Evolutionary conservation across 2,329 filamentous ascomycete genomes (phyloP).

Genomic region (Fusarium pininemorale): DNA sequence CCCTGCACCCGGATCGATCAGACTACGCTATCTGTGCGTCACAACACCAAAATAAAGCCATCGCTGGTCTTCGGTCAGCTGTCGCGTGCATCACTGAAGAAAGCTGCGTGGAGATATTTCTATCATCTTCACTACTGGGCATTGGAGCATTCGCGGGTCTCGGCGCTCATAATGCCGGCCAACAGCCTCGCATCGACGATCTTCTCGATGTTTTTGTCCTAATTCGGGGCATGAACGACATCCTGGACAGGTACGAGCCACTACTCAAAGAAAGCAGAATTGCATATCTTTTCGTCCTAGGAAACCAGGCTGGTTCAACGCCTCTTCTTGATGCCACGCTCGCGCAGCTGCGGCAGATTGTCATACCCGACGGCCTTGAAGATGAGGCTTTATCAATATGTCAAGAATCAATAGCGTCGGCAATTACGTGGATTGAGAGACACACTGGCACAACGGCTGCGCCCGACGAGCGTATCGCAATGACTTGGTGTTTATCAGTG

Average conservation of each 20-base stretch:
- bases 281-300: not conserved
- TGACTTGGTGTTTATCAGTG: constrained; percentile 27
- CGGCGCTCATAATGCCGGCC: constrained; percentile 23
- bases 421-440: constrained; percentile 2
- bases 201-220: constrained; percentile 47
- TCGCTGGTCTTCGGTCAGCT: constrained; percentile 42
- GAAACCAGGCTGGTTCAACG: not conserved
- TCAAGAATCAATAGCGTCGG: not conserved
- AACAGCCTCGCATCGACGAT: constrained; percentile 42
- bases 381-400: not conserved
- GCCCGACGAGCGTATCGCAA: constrained; percentile 8
- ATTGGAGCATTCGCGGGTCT: constrained; percentile 46
- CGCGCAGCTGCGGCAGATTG: constrained; percentile 17
- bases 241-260: constrained; percentile 40
- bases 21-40: constrained; percentile 41
- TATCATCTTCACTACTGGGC: constrained; percentile 45
- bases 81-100: constrained; percentile 41
- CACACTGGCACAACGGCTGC: not conserved
- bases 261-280: constrained; percentile 7
- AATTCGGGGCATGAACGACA: constrained; percentile 44
- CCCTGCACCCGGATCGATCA: constrained; percentile 38
- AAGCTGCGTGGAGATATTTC: constrained; percentile 48
- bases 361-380: constrained; percentile 7
- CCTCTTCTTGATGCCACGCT: constrained; percentile 4
- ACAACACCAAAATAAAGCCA: constrained; percentile 47